These are phyloP conservation scores for Lodderomyces margitis DNA, from an alignment of 1,139 yeast species.

Conservation along the genomic window DNA sequence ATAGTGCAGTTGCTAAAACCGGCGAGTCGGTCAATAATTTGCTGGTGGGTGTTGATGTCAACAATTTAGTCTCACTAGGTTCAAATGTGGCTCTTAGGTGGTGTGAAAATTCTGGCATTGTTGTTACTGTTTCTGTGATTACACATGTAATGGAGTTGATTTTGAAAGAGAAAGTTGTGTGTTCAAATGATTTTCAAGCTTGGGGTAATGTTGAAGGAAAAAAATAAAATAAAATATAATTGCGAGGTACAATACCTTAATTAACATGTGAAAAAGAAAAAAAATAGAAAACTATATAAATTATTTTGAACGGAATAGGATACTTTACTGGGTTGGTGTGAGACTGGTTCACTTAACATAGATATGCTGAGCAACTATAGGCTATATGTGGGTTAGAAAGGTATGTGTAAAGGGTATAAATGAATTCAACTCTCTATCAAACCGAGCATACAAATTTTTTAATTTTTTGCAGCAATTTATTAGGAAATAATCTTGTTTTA, in stretches of 20 bases:
- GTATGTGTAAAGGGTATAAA: too few relatives aligned
- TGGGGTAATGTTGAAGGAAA: too few relatives aligned
- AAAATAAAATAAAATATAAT: not conserved
- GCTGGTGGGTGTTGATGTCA: conserved; percentile 28
- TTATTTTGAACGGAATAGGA: too few relatives aligned
- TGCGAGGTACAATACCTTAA: not conserved
- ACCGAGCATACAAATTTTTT: not conserved
- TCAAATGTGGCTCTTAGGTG: conserved; percentile 24
- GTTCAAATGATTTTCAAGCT: too few relatives aligned
- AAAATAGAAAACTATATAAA: not conserved
- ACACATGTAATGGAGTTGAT: not conserved
- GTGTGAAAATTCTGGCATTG: conserved; percentile 14
- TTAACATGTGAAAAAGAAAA: not conserved
- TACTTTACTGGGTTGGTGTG: too few relatives aligned
- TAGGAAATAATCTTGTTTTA: too few relatives aligned
- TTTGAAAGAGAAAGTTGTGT: not conserved
- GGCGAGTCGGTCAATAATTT: conserved; percentile 44
- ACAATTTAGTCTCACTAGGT: conserved; percentile 34
- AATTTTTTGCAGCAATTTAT: not conserved
- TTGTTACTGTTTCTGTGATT: not conserved
- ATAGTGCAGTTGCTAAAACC: conserved; percentile 43
- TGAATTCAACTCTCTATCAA: too few relatives aligned
- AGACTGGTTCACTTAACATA: too few relatives aligned
- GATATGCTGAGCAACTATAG: too few relatives aligned
- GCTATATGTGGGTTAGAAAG: too few relatives aligned